Percentiles rank a stretch among this genome's conserved stretches.
These are phyloP conservation scores for Eustoma russellianum DNA, from an alignment of 257 asterid genomes.

Conservation along the genomic window DNA sequence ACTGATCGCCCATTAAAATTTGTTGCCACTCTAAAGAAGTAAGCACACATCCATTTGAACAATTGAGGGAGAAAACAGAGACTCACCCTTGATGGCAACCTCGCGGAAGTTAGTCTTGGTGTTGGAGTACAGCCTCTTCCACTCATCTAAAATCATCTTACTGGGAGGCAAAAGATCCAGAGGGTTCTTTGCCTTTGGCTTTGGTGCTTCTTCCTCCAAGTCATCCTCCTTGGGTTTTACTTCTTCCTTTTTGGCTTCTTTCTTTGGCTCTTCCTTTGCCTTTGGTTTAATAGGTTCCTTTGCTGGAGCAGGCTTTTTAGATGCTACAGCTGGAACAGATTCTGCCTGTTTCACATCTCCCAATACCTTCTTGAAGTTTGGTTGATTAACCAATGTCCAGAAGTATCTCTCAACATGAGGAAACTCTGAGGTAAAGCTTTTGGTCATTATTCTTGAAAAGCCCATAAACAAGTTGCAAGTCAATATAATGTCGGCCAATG, in stretches of 20 bases:
- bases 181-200: conserved; percentile 90
- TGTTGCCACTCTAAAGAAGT: too few relatives aligned
- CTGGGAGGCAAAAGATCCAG: conserved; percentile 95
- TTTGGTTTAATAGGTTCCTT: conserved; percentile 69
- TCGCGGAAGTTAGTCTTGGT: conserved; percentile 92
- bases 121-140: conserved; percentile 98
- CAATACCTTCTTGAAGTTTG: conserved; percentile 57
- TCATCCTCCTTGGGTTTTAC: conserved; percentile 11
- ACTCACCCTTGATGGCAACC: conserved; percentile 77
- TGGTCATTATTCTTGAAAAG: conserved; percentile 36
- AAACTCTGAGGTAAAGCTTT: conserved; percentile 79
- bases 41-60: too few relatives aligned
- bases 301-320: conserved; percentile 66
- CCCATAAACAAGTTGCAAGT: conserved; percentile 47
- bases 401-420: conserved; percentile 90
- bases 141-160: conserved; percentile 75
- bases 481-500: conserved; percentile 76
- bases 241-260: conserved; percentile 43
- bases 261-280: conserved; percentile 55
- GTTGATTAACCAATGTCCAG: conserved; percentile 89
- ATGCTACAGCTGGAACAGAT: conserved; percentile 53
- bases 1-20: too few relatives aligned
- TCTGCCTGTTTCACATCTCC: conserved; percentile 57
- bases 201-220: conserved; percentile 50
- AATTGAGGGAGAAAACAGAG: not conserved